Base-by-base conservation (phyloP, 108 stramenopile genomes). In the Nitzschia putrida region DNA sequence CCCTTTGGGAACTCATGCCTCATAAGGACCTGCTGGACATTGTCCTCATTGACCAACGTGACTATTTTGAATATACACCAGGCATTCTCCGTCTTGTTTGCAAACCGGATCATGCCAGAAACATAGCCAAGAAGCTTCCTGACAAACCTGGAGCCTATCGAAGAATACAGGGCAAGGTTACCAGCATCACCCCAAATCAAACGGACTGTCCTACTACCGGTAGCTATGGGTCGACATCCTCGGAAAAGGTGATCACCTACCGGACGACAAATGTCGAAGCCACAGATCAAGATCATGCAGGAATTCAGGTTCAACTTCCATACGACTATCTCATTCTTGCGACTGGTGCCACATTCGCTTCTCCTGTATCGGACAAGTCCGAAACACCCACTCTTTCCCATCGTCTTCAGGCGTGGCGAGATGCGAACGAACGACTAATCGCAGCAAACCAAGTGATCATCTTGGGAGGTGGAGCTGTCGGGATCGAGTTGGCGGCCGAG, bases 261-360 rank as follows among this genome's bases (percentile, higher is more conserved):
- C 29, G 29, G 4, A 34, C 29, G 1, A 34, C 29, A 34, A 34
- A 34, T 4, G 4, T 34, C 4, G 40, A 44, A 22, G 14, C 26
- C 58, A 9, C 42, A 22, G 42, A 18, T 4, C 40, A 39, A 16
- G 53, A 38, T 53, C 16, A 4, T 37, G 8, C 7, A 2, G 22
- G 21, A 21, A 44, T 21, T 37, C 13, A 49, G 34, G 9, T 56
- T 39, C n/a, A 68, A 38, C 11, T 76, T 7, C 42, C 13, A 6
- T 76, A 66, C 45, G 74, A 76, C 47, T 76, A 76, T 52, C 54
- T 76, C 10, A 69, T 76, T 45, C 39, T 76, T 11, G 74, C 74
- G 5, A 76, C 74, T 24, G 74, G 74, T 23, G 59, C 68, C 2
- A 56, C 67, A 7, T 76, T 69, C 39, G 8, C 37, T 13, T 47